Base-by-base conservation (phyloP, 2,329 filamentous ascomycete species). In the Lachnellula willkommii region DNA sequence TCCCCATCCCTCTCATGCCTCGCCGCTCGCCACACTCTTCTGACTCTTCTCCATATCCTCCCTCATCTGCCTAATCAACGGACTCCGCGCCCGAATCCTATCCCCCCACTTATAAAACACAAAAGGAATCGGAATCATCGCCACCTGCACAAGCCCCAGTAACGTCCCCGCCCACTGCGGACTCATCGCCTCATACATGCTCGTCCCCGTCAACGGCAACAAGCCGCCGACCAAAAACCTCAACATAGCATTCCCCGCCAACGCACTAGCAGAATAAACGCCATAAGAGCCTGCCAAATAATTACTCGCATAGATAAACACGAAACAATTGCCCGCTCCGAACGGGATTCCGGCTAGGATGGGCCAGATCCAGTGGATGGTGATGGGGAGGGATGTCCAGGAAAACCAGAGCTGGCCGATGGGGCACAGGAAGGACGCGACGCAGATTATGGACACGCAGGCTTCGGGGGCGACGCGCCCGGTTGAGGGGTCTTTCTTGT, bases 341-440 rank as follows among this genome's bases (percentile, higher is more conserved):
- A 94, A 95, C 0, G 87, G 87, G 5, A 95, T 80, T 0, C 90
- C 89, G 1, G 89, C 89, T 0, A 89, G 75, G 49, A 95, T 86
- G 1, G 89, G 87, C 20, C 83, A 77, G n/a, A 90, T 84, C 87
- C 89, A 95, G 69, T 90, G 91, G 35, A 95, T 89, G 4, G 82
- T 80, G 0, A 73, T 74, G 0, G 91, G 91, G 0, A 90, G 82
- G 58, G 86, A 91, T 0, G 91, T 95, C 90, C 90, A 96, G 0
- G 89, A 84, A 67, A 96, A 96, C 70, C 86, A 87, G 24, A 96
- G 80, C 71, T 96, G 87, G 15, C 91, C 92, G 3, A 89, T 70
- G 0, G 90, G 88, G 0, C 88, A 84, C 1, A 90, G 74, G 1
- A 95, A 69, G 0, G 89, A 83, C 3, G 88, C 89, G 26, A 95